A percentile compares a stretch with the other conserved stretches of the same genome.
phyloP scores from a whole-genome alignment of 495 filamentous ascomycete species.

The Penicillium paxilli region DNA sequence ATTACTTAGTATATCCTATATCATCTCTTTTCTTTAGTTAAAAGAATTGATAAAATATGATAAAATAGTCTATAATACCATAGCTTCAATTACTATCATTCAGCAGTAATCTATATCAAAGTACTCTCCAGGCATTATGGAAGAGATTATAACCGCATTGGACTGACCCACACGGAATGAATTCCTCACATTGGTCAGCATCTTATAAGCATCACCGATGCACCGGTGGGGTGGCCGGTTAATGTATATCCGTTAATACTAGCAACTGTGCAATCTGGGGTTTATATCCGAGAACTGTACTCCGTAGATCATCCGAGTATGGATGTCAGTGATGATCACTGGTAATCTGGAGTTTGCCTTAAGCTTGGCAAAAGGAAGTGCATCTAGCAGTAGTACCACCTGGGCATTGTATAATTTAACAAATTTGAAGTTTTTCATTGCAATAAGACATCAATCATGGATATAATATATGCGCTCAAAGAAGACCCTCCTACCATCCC shows the following conservation, averaged over 20 bases:
- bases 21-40: not conserved
- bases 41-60: no score
- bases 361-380: not conserved
- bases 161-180: slow-evolving; percentile 5
- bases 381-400: no score
- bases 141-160: slow-evolving; percentile 22
- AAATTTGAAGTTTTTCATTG: slow-evolving; percentile 9
- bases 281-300: not conserved
- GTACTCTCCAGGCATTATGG: no score
- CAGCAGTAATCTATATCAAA: no score
- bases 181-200: slow-evolving; percentile 21
- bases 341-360: no score
- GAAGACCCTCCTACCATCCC: slow-evolving; percentile 3
- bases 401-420: no score
- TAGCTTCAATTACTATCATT: not conserved
- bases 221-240: slow-evolving; percentile 6
- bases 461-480: slow-evolving; percentile 15
- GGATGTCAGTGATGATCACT: no score
- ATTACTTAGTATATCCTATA: not conserved
- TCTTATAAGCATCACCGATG: slow-evolving; percentile 21
- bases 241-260: slow-evolving; percentile 15
- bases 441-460: slow-evolving; percentile 9
- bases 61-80: no score
- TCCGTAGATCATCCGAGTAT: no score
- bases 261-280: not conserved